phyloP scores from a whole-genome alignment of 2,329 filamentous ascomycete genomes.

The Penicillium sp. region DNA sequence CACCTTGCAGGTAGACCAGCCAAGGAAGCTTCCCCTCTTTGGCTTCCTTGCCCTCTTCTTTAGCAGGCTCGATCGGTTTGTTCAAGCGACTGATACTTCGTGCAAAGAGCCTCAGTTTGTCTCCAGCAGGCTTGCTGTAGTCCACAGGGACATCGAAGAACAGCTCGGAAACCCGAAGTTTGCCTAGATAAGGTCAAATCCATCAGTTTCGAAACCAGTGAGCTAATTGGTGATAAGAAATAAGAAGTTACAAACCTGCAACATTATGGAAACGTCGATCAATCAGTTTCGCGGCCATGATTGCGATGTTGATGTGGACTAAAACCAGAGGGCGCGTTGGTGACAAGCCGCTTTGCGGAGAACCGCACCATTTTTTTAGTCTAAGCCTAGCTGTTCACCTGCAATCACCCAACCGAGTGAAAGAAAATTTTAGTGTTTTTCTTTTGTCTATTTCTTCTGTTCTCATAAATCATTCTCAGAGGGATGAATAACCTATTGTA shows the following conservation, averaged over 20 bases:
- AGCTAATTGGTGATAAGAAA: neutral
- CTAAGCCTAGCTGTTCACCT: neutral
- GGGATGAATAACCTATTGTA: too few relatives aligned
- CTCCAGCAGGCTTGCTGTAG: constrained; percentile 62
- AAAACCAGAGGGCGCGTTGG: constrained; percentile 7
- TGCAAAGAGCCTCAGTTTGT: constrained; percentile 72
- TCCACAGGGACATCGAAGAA: constrained; percentile 86
- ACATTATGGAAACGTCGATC: constrained; percentile 40
- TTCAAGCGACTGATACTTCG: constrained; percentile 66
- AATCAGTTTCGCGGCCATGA: constrained; percentile 41
- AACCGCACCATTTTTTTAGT: constrained; percentile 3
- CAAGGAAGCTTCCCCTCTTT: constrained; percentile 53
- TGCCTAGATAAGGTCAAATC: constrained; percentile 53
- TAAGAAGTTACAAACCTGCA: constrained; percentile 30
- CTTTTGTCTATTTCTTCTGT: neutral
- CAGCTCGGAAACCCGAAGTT: constrained; percentile 73
- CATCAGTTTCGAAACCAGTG: neutral
- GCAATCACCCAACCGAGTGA: neutral
- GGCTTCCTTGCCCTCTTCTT: constrained; percentile 44
- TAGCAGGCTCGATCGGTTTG: constrained; percentile 49
- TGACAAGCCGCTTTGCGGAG: constrained; percentile 13
- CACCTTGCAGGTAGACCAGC: constrained; percentile 77
- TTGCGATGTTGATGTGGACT: constrained; percentile 21
- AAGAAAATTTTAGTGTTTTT: neutral
- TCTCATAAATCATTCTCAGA: too few relatives aligned